Evolutionary conservation across 345 rosid genomes (phyloP), one percentile per base, ranked within the genome.

Genomic region (Camelina neglecta): DNA sequence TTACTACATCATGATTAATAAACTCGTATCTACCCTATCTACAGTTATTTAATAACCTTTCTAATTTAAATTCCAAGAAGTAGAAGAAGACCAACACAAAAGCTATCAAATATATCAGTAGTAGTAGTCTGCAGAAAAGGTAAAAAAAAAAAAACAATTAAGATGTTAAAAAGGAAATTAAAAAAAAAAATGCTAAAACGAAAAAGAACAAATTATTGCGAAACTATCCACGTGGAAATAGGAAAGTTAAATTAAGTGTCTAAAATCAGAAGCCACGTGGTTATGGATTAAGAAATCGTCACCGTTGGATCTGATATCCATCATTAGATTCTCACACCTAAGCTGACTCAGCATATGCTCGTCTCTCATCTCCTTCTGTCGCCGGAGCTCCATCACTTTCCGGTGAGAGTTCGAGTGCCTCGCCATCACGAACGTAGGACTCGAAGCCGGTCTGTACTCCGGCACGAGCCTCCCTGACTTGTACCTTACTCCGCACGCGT

Each of bases 221-320:
- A 65, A 56, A 57, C 6, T 20, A 8, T 39, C 74, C 41, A 75
- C 74, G 75, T 76, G 75, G 75, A 70, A 69, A 69, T 13, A 44
- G 2, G 11, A 4, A 62, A 53, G 33, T 70, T 58, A 90, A 75
- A 89, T 89, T 60, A 89, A 82, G 82, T 88, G 94, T 76, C 91
- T 77, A 85, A 83, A 89, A 73, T 87, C 88, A 54, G 93, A 81
- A 3, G 94, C 93, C 82, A 86, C 88, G 65, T 88, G 91, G 57
- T 88, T 93, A 60, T 20, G 57, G 78, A 88, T 88, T 82, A 86
- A 79, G 81, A 82, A 88, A 81, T 90, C 94, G 1, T 84, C 96
- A 29, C 90, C 91, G 96, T 85, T 84, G 74, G 93, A 76, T 73
- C 86, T 71, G 56, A 87, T 87, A 45, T 71, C 81, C 67, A 65